Evolutionary conservation across 371 early-diverging fungal species (phyloP).

Genomic region (Actinomortierella wolfii): DNA sequence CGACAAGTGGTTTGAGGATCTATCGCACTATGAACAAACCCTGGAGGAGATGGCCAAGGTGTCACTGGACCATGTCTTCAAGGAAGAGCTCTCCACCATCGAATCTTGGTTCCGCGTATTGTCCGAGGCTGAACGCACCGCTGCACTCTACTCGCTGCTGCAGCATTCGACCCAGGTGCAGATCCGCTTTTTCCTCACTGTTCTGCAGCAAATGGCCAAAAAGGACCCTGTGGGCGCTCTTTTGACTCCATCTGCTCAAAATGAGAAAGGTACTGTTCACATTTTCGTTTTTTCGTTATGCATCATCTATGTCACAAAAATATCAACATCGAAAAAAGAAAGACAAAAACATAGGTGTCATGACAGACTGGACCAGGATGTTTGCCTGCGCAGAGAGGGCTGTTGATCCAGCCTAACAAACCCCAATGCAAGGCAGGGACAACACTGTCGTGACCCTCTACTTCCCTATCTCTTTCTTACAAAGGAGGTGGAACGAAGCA

Average conservation of each 20-base stretch:
- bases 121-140: conserved; percentile 89
- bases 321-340: no score
- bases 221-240: conserved; percentile 67
- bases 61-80: conserved; percentile 89
- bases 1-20: conserved; percentile 90
- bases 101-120: conserved; percentile 95
- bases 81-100: conserved; percentile 91
- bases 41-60: conserved; percentile 94
- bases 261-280: conserved; percentile 56
- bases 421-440: no score
- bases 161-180: conserved; percentile 91
- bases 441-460: no score
- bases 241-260: conserved; percentile 60
- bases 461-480: no score
- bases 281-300: neutral
- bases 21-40: conserved; percentile 87
- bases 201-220: conserved; percentile 88
- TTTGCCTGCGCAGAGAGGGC: conserved; percentile 5
- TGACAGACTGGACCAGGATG: no score
- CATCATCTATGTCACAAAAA: no score
- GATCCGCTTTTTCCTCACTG: conserved; percentile 89
- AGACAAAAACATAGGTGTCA: no score
- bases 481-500: neutral
- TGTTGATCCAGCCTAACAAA: no score
- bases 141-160: conserved; percentile 86